Evolutionary conservation across 1,284 basidiomycete genomes (phyloP), one percentile per base, ranked within the genome.

Genomic region (Boletus semigastroideus): DNA sequence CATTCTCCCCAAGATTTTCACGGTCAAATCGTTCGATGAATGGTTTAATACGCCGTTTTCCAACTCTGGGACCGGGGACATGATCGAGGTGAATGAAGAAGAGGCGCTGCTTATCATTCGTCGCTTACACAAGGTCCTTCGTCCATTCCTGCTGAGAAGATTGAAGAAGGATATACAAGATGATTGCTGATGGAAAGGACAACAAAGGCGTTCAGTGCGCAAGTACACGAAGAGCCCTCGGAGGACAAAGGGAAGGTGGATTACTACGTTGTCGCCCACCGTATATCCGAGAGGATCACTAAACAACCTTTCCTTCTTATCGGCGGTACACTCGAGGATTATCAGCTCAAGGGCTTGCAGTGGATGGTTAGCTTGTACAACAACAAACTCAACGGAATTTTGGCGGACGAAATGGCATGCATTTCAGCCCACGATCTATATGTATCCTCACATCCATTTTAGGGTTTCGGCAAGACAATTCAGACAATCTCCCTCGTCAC

Each of bases 41-140:
- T 99, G 97, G 97, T 99, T 99, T 81, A 99, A 99, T 75, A 98
- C 96, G 3, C 97, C 97, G 0, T 99, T 99, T 62, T 96, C 97
- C 57, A 98, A 96, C 73, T 94, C 95, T 16, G 96, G 97, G 33
- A 88, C 90, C 0, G 88, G 89, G 19, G 96, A 99, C 73, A 97
- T 96, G 81, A 98, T 99, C 70, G 94, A 98, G 79, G 74, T 99
- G 76, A 98, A 97, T 75, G 97, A 99, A 90, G 97, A 99, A 90
- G 97, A 99, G 78, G 92, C 94, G 3, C 78, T 99, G 48, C 88
- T 99, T 51, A 94, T 99, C 66, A 97, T 99, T 70, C 89, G 95
- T 60, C 95, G 97, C 71, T 74, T 99, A 66, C 97, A 99, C 71
- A 99, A 99, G 77, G 96, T 99, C 62, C 81, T 99, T 22, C 86